Evolutionary conservation across 2,329 filamentous ascomycete species (phyloP), one percentile per base, ranked within the genome.

Genomic region (Saccharata proteae): DNA sequence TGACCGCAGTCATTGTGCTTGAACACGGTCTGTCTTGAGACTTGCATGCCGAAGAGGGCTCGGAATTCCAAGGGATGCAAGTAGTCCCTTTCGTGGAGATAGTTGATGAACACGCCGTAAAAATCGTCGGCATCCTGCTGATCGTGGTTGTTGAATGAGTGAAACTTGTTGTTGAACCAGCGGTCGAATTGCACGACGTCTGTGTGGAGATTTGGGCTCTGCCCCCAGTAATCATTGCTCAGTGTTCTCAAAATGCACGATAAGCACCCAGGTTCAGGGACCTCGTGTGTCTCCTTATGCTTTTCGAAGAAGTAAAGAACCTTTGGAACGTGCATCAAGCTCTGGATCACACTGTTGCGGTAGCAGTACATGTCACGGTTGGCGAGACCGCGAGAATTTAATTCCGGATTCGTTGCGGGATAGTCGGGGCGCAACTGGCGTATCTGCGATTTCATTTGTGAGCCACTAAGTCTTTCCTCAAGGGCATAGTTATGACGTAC

Each of bases 351-450:
- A 15, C 34, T 35, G 12, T 38, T 35, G 15, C 43, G 43, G 29
- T 45, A 45, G 29, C 43, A 45, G 23, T 26, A 37, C 6, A 33
- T 30, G 16, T 27, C 22, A 6, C 38, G 36, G 11, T 45, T 45
- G 11, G 8, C 7, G 16, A 44, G 14, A 13, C 41, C 43, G 11
- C 31, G 34, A 17, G 30, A 22, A 5, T 24, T 24, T n/a, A 35
- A 15, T 14, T 31, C 23, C 3, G 15, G 15, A 14, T 29, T 26
- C 8, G 28, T 18, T 7, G 27, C 20, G 12, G 25, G 34, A 20
- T 25, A 35, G 16, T 14, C 11, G 13, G 24, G 19, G 11, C 12
- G 21, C 4, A 6, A n/a, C 29, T 7, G 19, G 5, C 12, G 3
- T 15, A 14, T 14, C 16, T 14, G 9, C n/a, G 29, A 22, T 23